A percentile compares a stretch with the other conserved stretches of the same genome.
phyloP scores from a whole-genome alignment of 495 filamentous ascomycete genomes.

The Aspergillus campestris region DNA sequence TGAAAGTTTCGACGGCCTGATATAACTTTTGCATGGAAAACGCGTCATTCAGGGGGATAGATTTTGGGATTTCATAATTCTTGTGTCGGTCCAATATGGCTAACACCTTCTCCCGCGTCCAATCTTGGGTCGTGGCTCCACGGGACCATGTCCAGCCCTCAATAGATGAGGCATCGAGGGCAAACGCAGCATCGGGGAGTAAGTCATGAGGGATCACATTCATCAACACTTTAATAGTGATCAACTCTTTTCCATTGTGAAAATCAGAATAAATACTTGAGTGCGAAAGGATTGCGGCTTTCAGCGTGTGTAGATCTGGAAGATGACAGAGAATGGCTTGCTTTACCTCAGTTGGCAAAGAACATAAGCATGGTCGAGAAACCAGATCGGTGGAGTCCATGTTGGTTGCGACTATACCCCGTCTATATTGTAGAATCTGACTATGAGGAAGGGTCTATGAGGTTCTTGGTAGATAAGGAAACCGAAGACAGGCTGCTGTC shows the following conservation, averaged over 20 bases:
- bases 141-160: not conserved
- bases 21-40: not conserved
- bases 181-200: not conserved
- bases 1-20: not conserved
- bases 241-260: not conserved
- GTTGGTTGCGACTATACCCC: not conserved
- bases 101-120: constrained; percentile 1
- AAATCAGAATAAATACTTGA: not conserved
- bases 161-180: not conserved
- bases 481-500: constrained; percentile 1
- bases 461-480: not conserved
- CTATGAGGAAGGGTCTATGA: not conserved
- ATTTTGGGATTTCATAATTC: not conserved
- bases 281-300: not conserved
- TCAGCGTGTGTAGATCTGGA: not conserved
- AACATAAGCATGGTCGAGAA: not conserved
- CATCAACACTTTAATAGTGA: not conserved
- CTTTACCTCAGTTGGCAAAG: constrained; percentile 1
- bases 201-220: not conserved
- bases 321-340: constrained; percentile 2
- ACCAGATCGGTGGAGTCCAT: not conserved
- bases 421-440: not conserved
- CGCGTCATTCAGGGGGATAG: not conserved
- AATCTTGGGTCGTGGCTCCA: not conserved
- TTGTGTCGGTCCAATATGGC: not conserved